Conservation (phyloP, 495 filamentous ascomycete species). For the Xylaria castorea region DNA sequence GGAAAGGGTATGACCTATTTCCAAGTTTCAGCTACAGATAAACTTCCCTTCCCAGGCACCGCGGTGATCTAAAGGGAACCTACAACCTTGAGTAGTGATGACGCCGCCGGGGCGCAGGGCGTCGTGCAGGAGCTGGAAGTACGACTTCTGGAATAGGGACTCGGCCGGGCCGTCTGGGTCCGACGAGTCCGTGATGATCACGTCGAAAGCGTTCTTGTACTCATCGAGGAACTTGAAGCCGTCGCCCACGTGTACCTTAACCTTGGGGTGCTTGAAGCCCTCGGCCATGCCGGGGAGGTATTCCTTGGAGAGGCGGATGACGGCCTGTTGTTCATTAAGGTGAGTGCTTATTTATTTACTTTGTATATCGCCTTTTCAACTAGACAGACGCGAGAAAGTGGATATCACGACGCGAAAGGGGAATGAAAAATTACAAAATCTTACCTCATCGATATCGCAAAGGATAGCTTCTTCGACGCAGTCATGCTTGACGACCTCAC, state of each 20-base stretch:
- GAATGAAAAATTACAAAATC: not conserved
- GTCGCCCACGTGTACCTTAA: slow-evolving; percentile 89
- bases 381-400: not conserved
- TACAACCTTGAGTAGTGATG: slow-evolving; percentile 99
- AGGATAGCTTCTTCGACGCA: slow-evolving; percentile 90
- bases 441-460: slow-evolving; percentile 98
- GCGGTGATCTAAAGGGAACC: slow-evolving; percentile 69
- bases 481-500: slow-evolving; percentile 98
- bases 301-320: slow-evolving; percentile 98
- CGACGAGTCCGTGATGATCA: slow-evolving; percentile 99
- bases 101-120: slow-evolving; percentile 95
- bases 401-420: not conserved
- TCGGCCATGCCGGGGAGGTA: slow-evolving; percentile 95
- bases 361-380: not conserved
- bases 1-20: slow-evolving; percentile 29
- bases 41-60: slow-evolving; percentile 11
- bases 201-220: slow-evolving; percentile 94
- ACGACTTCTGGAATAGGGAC: slow-evolving; percentile 96
- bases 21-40: slow-evolving; percentile 37
- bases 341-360: not conserved
- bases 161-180: slow-evolving; percentile 98
- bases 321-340: slow-evolving; percentile 63
- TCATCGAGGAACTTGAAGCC: slow-evolving; percentile 97
- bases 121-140: slow-evolving; percentile 89
- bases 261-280: slow-evolving; percentile 91